Conservation (phyloP, 768 basidiomycete genomes). For the Kondoa malvinella region DNA sequence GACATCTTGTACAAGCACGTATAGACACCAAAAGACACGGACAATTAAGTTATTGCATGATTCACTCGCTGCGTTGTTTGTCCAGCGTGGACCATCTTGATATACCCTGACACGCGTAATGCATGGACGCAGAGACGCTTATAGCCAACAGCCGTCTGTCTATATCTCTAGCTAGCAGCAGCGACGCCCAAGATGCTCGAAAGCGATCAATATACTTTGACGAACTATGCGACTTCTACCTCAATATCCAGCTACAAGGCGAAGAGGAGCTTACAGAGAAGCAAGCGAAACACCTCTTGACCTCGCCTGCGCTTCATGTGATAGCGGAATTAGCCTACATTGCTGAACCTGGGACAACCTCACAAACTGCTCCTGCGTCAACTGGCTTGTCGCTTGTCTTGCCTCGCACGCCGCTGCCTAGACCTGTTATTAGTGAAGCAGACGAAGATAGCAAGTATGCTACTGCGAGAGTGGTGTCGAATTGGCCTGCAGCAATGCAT, state of each 20-base stretch:
- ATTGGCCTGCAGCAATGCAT: not conserved
- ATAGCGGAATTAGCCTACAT: not conserved
- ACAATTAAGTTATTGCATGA: too few relatives aligned
- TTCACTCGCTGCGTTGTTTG: too few relatives aligned
- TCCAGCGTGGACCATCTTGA: not conserved
- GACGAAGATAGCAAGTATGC: not conserved
- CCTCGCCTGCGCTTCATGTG: not conserved
- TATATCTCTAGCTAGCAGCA: not conserved
- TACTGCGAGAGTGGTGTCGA: not conserved
- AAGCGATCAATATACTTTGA: not conserved
- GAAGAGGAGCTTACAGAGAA: not conserved
- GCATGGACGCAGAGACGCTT: not conserved
- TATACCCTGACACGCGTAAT: not conserved
- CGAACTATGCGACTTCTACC: not conserved
- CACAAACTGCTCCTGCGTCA: too few relatives aligned
- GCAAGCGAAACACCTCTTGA: slow-evolving; percentile 1
- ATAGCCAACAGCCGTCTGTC: not conserved
- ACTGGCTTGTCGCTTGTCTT: too few relatives aligned
- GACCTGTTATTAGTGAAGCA: too few relatives aligned
- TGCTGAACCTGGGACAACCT: not conserved
- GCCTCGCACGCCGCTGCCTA: too few relatives aligned
- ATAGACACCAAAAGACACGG: too few relatives aligned
- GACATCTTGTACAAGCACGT: not conserved
- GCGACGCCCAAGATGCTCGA: not conserved
- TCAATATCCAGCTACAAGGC: not conserved